Evolutionary conservation across 805 yeast species (phyloP).

Genomic region (Starmerella cellae): DNA sequence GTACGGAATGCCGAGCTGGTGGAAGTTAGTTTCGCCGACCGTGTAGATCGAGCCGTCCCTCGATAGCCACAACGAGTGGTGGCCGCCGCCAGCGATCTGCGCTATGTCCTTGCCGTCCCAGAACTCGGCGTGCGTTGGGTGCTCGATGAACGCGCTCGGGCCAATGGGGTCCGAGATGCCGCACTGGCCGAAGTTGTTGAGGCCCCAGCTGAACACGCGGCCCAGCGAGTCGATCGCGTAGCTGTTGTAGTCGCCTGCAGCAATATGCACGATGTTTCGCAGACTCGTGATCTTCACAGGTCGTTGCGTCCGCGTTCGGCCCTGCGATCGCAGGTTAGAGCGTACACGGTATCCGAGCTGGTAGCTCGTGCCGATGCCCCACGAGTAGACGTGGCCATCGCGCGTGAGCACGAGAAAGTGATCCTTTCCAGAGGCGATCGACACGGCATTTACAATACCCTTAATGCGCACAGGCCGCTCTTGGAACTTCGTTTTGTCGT

Average conservation of each 20-base stretch:
- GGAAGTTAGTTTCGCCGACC: constrained; percentile 91
- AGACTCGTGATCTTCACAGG: constrained; percentile 61
- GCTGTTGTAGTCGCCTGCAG: constrained; percentile 91
- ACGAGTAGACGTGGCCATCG: constrained; percentile 78
- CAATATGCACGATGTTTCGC: constrained; percentile 61
- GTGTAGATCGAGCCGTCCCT: constrained; percentile 59
- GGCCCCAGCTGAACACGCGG: constrained; percentile 78
- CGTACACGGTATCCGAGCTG: constrained; percentile 76
- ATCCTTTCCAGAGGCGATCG: constrained; percentile 85
- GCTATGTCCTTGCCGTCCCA: constrained; percentile 43
- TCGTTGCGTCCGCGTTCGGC: constrained; percentile 41
- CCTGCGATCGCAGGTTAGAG: constrained; percentile 23
- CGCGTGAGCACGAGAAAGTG: constrained; percentile 74
- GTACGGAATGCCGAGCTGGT: constrained; percentile 69
- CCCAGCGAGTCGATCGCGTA: constrained; percentile 74
- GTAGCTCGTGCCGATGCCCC: constrained; percentile 94
- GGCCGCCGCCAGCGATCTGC: constrained; percentile 82
- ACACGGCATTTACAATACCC: constrained; percentile 55
- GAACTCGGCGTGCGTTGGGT: constrained; percentile 60
- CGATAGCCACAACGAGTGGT: constrained; percentile 71
- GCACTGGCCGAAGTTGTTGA: constrained; percentile 94
- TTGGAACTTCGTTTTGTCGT: constrained; percentile 51
- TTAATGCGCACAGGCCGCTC: constrained; percentile 49
- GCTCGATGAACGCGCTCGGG: constrained; percentile 58
- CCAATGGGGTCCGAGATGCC: constrained; percentile 49